phyloP scores from a whole-genome alignment of 1,284 basidiomycete species.

The Cerrena zonata region DNA sequence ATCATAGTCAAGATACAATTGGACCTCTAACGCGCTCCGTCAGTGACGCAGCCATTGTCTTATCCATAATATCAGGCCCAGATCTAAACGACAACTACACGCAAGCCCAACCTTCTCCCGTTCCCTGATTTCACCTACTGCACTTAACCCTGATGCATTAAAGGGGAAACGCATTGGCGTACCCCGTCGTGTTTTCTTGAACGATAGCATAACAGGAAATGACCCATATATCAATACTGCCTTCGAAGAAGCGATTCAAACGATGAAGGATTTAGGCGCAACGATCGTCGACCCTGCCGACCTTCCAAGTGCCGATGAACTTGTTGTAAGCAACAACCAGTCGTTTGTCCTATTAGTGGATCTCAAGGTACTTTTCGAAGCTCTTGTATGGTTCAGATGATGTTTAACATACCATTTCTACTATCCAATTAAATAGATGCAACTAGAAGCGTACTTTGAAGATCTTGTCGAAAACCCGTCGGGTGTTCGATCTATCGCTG shows the following conservation, averaged over 20 bases:
- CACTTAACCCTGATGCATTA: constrained; percentile 43
- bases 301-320: constrained; percentile 50
- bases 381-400: constrained; percentile 34
- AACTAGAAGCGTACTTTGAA: constrained; percentile 31
- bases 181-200: constrained; percentile 19
- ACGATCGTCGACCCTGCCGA: constrained; percentile 60
- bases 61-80: constrained; percentile 54
- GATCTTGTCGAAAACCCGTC: constrained; percentile 43
- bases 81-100: constrained; percentile 60
- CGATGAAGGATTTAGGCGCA: constrained; percentile 40
- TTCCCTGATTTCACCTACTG: constrained; percentile 50
- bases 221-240: constrained; percentile 20
- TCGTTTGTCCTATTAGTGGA: constrained; percentile 47
- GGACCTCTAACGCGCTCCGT: constrained; percentile 35
- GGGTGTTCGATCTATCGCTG: constrained; percentile 47
- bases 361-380: constrained; percentile 42
- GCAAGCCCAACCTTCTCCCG: constrained; percentile 44
- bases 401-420: background rate
- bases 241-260: constrained; percentile 11
- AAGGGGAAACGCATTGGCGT: constrained; percentile 58
- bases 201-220: background rate
- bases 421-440: too few relatives aligned
- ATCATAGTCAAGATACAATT: too few relatives aligned
- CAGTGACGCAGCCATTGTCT: constrained; percentile 53
- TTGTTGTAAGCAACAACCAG: constrained; percentile 46